Percentiles rank a stretch among this genome's conserved stretches.
Evolutionary conservation across 352 stramenopile species (phyloP).

Genomic region (Pythium folliculosum): DNA sequence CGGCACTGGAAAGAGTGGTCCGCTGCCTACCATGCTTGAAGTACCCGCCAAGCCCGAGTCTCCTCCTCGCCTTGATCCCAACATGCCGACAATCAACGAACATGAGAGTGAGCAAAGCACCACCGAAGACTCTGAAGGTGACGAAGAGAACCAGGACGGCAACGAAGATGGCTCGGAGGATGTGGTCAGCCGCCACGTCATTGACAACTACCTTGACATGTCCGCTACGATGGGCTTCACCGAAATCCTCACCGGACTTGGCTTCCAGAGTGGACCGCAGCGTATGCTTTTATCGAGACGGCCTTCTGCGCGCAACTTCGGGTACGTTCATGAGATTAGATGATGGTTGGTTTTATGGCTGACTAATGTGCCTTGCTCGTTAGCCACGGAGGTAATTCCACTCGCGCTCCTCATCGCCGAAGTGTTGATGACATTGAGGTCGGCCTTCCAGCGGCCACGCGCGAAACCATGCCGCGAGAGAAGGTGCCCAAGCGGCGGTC

Average conservation of each 20-base stretch:
- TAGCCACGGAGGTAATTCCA: slow-evolving; percentile 11
- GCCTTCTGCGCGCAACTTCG: slow-evolving; percentile 43
- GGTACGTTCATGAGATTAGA: slow-evolving; percentile 11
- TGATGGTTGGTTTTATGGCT: background rate
- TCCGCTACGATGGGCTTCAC: slow-evolving; percentile 71
- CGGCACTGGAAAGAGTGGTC: slow-evolving; percentile 19
- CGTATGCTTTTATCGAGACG: slow-evolving; percentile 55
- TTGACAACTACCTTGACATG: slow-evolving; percentile 88
- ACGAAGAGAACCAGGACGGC: slow-evolving; percentile 31
- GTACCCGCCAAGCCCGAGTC: slow-evolving; percentile 24
- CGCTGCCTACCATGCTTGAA: slow-evolving; percentile 28
- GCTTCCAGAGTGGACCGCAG: slow-evolving; percentile 55
- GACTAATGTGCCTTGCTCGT: background rate
- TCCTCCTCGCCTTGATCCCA: slow-evolving; percentile 7
- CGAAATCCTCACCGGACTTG: slow-evolving; percentile 62
- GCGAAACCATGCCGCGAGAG: slow-evolving; percentile 48
- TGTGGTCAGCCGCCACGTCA: slow-evolving; percentile 69
- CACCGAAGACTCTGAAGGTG: slow-evolving; percentile 42
- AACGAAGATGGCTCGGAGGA: slow-evolving; percentile 33
- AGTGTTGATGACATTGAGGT: slow-evolving; percentile 83
- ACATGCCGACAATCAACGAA: slow-evolving; percentile 40
- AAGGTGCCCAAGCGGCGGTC: slow-evolving; percentile 63
- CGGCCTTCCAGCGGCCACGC: slow-evolving; percentile 52
- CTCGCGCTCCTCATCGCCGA: slow-evolving; percentile 32
- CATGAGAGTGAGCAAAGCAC: slow-evolving; percentile 43